Base-by-base conservation (phyloP, 192 early-diverging fungal genomes). In the Dimargaris verticillata region DNA sequence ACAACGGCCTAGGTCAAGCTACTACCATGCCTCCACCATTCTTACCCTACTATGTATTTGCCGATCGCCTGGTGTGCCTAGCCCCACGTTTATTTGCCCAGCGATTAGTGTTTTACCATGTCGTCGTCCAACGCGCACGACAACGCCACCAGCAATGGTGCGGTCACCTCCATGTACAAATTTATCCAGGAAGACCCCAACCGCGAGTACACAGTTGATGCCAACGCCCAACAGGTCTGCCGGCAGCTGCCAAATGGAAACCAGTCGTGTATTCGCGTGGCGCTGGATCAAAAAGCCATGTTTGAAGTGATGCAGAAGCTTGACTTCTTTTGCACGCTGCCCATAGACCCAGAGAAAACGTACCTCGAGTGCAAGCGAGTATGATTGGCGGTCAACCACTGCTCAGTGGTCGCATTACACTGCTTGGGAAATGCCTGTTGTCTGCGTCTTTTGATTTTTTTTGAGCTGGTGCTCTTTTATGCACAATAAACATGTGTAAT, bases 301-400 rank as follows among this genome's bases (percentile, higher is more conserved):
- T 74, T 74, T 43, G 38, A 59, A 24, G 59, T 72, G 67, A 74
- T 74, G 73, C 73, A 74, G 64, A 68, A 74, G 50, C 67, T 74
- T 25, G 73, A 70, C 53, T 74, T 74, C 51, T 74, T 74, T 62
- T 74, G 73, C 61, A 62, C 73, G 43, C 51, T 74, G 20, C 73
- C 70, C 14, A 72, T 69, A 65, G 73, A 74, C 44, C 73, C 73
- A 20, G 69, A 55, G 10, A 54, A 66, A 47, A 74, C 73, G 28
- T 58, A 74, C 60, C 68, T 74, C 61, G 73, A 74, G 38, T 74
- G 73, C 47, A 47, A 61, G 44, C 45, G 65, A 51, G 63, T 72
- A 25, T 74, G 64, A 60, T n/a, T 45, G 44, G n/a, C n/a, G n/a
- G n/a, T n/a, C n/a, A 45, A 45, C 7, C 44, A 45, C 7, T 12